These are phyloP conservation scores for Sorghum bicolor DNA, from an alignment of 176 grass and related monocot species.

Conservation along the genomic window Sorghum_bicolor_NCBIv3 NC_012878.2:7300001-7300500, in stretches of 20 bases:
- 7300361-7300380: background rate
- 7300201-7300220: background rate
- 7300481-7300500: too few relatives aligned
- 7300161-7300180: too few relatives aligned
- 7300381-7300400: background rate
- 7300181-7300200: background rate
- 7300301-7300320: background rate
- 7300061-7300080: slow-evolving; percentile 13
- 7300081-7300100: background rate
- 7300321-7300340: background rate
- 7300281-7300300: background rate
- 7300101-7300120: background rate
- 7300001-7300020: background rate
- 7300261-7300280: background rate
- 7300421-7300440: background rate
- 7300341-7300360: background rate
- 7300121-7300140: slow-evolving; percentile 13
- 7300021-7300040: background rate
- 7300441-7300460: too few relatives aligned
- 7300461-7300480: too few relatives aligned
- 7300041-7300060: background rate
- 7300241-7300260: background rate
- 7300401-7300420: too few relatives aligned
- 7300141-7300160: background rate
- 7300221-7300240: background rate